Conservation (phyloP, 2,329 filamentous ascomycete species). For the Bisporella sp. region DNA sequence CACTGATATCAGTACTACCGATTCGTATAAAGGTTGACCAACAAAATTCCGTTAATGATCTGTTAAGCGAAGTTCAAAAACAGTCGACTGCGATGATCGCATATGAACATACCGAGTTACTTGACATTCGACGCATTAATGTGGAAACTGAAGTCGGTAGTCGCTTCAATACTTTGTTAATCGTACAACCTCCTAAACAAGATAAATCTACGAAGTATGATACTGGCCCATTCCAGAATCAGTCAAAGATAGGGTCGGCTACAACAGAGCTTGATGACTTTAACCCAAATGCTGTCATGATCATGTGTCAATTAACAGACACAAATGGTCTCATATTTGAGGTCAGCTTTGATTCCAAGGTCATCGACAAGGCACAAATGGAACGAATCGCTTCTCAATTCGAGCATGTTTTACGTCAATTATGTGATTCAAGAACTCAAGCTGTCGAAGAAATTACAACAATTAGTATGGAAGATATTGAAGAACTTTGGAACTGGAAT, state of each 20-base stretch:
- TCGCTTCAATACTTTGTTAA: conserved; percentile 11
- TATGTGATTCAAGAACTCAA: not conserved
- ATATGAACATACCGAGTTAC: conserved; percentile 9
- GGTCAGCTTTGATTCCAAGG: not conserved
- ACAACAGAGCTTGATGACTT: too few species aligned
- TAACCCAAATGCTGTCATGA: not conserved
- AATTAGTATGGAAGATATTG: not conserved
- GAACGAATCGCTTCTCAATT: not conserved
- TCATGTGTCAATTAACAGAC: not conserved
- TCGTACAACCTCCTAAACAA: conserved; percentile 9
- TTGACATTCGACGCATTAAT: conserved; percentile 5
- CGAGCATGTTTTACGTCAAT: conserved; percentile 2
- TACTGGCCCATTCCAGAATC: too few species aligned
- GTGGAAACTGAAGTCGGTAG: conserved; percentile 3
- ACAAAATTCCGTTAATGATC: conserved; percentile 28
- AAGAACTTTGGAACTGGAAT: conserved; percentile 10
- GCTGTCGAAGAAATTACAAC: not conserved
- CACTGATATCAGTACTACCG: conserved; percentile 35
- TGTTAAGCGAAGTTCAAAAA: conserved; percentile 37
- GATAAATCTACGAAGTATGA: too few species aligned
- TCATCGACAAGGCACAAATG: not conserved
- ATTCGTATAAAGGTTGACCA: conserved; percentile 26
- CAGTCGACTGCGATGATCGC: conserved; percentile 38
- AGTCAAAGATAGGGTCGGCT: too few species aligned
- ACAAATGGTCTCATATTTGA: not conserved